Conservation (phyloP, 176 grass and related monocot genomes). For the Metroxylon sagu region DNA sequence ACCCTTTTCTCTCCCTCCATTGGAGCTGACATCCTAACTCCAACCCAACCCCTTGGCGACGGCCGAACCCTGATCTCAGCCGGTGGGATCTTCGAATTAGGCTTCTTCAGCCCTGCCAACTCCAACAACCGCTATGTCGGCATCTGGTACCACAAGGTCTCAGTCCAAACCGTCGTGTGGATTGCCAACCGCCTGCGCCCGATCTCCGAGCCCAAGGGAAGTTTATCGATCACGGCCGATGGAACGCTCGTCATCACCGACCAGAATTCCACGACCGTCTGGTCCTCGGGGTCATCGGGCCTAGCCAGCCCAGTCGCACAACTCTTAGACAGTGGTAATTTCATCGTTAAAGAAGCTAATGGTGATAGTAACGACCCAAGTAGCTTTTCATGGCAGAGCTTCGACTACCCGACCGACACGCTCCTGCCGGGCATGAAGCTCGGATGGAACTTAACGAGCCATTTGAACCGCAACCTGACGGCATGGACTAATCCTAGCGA, state of each 20-base stretch:
- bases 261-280: conserved; percentile 23
- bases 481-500: conserved; percentile 54
- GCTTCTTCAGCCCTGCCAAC: conserved; percentile 48
- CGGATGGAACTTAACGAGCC: conserved; percentile 29
- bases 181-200: conserved; percentile 49
- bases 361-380: neutral
- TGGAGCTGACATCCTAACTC: conserved; percentile 30
- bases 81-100: conserved; percentile 40
- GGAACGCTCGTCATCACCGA: conserved; percentile 32
- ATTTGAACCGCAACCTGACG: conserved; percentile 29
- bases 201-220: conserved; percentile 24
- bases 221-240: conserved; percentile 31
- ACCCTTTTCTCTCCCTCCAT: neutral
- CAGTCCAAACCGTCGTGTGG: conserved; percentile 45
- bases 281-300: conserved; percentile 13
- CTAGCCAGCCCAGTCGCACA: conserved; percentile 20
- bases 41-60: conserved; percentile 23
- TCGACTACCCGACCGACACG: conserved; percentile 66
- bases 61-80: conserved; percentile 38
- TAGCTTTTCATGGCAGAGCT: conserved; percentile 42
- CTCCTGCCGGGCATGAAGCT: conserved; percentile 65
- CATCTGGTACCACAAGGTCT: conserved; percentile 52
- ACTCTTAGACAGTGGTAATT: conserved; percentile 41
- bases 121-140: conserved; percentile 39
- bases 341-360: conserved; percentile 16